phyloP scores from a whole-genome alignment of 495 filamentous ascomycete species.

The Extremus antarcticus region DNA sequence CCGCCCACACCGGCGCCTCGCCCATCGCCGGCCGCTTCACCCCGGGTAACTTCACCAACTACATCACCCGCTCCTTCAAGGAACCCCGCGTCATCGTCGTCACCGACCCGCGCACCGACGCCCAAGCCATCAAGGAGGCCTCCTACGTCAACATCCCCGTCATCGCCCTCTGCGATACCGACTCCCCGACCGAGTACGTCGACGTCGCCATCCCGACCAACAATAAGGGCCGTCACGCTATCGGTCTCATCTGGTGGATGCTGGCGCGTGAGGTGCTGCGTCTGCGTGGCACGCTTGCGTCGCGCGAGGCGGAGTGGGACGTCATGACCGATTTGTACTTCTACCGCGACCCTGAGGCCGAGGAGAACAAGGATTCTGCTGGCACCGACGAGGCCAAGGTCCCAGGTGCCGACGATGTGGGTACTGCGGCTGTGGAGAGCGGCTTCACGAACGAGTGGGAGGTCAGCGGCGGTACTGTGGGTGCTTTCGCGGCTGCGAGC shows the following conservation, averaged over 20 bases:
- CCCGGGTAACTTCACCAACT: slow-evolving; percentile 99
- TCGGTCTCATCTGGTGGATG: slow-evolving; percentile 99
- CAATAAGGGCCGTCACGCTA: slow-evolving; percentile 99
- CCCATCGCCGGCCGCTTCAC: slow-evolving; percentile 99
- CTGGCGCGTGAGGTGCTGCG: slow-evolving; percentile 97
- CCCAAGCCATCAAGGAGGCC: slow-evolving; percentile 99
- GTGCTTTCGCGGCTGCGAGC: slow-evolving; percentile 50
- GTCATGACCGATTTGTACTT: slow-evolving; percentile 99
- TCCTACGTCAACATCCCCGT: slow-evolving; percentile 99
- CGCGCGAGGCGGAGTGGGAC: slow-evolving; percentile 93
- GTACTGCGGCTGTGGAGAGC: slow-evolving; percentile 62
- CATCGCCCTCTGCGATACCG: slow-evolving; percentile 96
- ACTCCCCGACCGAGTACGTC: slow-evolving; percentile 98
- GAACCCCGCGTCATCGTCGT: slow-evolving; percentile 98
- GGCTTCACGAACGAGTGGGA: slow-evolving; percentile 77
- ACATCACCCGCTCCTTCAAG: slow-evolving; percentile 99
- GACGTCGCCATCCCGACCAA: slow-evolving; percentile 99
- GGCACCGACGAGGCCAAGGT: slow-evolving; percentile 44
- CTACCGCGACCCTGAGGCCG: slow-evolving; percentile 98
- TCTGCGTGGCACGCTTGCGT: slow-evolving; percentile 88
- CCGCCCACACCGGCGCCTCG: slow-evolving; percentile 89
- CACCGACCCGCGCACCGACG: slow-evolving; percentile 97
- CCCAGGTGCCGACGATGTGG: slow-evolving; percentile 75
- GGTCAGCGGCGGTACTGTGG: slow-evolving; percentile 44
- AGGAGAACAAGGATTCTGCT: slow-evolving; percentile 76